Conservation (phyloP, 257 asterid species). For the Ocimum tenuiflorum region DNA sequence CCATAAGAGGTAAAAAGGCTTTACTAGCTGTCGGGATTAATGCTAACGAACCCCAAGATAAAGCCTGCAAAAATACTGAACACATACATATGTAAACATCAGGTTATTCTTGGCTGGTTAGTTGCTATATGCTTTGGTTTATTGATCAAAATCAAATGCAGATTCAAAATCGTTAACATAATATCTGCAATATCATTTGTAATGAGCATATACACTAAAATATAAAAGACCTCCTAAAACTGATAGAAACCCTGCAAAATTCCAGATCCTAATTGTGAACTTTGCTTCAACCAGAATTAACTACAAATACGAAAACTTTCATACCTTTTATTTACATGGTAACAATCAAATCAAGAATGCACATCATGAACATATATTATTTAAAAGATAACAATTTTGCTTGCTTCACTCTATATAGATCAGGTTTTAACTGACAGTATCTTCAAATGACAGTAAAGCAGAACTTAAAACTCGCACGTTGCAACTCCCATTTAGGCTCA, state of each 20-base stretch:
- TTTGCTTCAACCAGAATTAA: neutral
- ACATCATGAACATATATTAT: neutral
- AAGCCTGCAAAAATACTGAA: conserved; percentile 68
- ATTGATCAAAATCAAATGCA: too few relatives aligned
- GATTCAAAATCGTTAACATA: neutral
- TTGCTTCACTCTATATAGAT: conserved; percentile 9
- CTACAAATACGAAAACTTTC: neutral
- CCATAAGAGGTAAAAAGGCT: conserved; percentile 48
- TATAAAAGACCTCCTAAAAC: too few relatives aligned
- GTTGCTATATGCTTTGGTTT: neutral
- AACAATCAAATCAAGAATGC: neutral
- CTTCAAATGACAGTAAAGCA: conserved; percentile 23
- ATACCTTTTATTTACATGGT: neutral
- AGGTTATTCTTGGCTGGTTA: conserved; percentile 4
- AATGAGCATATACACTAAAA: neutral
- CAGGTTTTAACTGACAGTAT: neutral
- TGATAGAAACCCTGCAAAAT: neutral
- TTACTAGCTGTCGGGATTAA: conserved; percentile 56
- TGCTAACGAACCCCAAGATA: conserved; percentile 78
- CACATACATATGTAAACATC: neutral
- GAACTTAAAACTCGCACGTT: neutral
- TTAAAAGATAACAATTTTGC: conserved; percentile 5
- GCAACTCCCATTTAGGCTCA: conserved; percentile 5
- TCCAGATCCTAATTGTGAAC: neutral
- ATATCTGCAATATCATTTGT: too few relatives aligned